phyloP scores from a whole-genome alignment of 140 eudicot genomes.

The Oenanthe javanica region DNA sequence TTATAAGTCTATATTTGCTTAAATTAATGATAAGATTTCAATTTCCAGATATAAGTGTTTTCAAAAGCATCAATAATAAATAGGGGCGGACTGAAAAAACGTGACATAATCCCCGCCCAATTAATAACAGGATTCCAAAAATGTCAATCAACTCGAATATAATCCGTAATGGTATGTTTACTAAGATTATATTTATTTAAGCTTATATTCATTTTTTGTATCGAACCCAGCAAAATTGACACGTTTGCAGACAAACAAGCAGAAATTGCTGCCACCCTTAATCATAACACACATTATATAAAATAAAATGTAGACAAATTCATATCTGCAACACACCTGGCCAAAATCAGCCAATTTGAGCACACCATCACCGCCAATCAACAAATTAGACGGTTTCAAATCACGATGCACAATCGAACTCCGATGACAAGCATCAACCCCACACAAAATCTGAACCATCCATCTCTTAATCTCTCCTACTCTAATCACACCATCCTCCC shows the following conservation, averaged over 20 bases:
- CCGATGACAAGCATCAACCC: slow-evolving; percentile 88
- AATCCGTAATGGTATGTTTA: not conserved
- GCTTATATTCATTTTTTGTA: not conserved
- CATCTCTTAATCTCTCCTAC: slow-evolving; percentile 73
- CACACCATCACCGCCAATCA: slow-evolving; percentile 67
- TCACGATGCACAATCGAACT: slow-evolving; percentile 79
- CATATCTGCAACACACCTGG: slow-evolving; percentile 33
- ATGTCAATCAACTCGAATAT: not conserved
- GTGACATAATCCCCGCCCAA: too few relatives aligned
- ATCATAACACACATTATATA: not conserved
- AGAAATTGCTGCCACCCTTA: too few relatives aligned
- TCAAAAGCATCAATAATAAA: too few relatives aligned
- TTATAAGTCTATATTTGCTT: too few relatives aligned
- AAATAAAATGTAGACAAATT: too few relatives aligned
- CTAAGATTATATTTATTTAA: not conserved
- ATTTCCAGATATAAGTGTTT: too few relatives aligned
- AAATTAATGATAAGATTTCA: too few relatives aligned
- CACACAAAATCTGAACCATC: slow-evolving; percentile 73
- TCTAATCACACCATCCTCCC: slow-evolving; percentile 41
- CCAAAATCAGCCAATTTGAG: slow-evolving; percentile 93
- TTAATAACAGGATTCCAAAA: not conserved
- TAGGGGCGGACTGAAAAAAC: too few relatives aligned
- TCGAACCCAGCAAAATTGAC: too few relatives aligned
- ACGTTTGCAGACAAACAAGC: too few relatives aligned
- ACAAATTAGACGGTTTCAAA: slow-evolving; percentile 78